Evolutionary conservation across 2,329 filamentous ascomycete species (phyloP).

Genomic region (Pseudogymnoascus sp.): DNA sequence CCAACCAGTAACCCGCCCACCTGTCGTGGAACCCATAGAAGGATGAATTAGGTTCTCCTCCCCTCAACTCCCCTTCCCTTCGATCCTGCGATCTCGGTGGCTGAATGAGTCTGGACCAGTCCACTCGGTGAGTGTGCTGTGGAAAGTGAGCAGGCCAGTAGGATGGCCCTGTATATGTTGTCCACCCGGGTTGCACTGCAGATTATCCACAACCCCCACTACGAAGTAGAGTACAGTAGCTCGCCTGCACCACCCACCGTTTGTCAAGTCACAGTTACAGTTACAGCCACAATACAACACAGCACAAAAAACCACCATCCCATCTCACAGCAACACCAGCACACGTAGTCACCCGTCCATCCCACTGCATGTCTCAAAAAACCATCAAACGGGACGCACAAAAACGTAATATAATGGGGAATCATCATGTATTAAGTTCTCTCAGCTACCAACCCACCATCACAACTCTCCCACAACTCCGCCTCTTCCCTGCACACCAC

Average conservation of each 20-base stretch:
- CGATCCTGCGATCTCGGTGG: not conserved
- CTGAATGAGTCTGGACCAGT: not conserved
- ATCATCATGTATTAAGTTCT: not conserved
- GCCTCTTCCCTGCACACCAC: not conserved
- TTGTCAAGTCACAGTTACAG: too few relatives aligned
- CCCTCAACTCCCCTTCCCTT: not conserved
- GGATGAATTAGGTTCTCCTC: not conserved
- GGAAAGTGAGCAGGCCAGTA: not conserved
- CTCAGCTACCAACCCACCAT: not conserved
- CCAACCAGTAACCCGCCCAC: not conserved
- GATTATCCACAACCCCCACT: not conserved
- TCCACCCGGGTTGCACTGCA: not conserved
- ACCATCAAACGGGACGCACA: not conserved
- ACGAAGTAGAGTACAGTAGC: not conserved
- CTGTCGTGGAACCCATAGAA: not conserved
- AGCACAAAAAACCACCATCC: not conserved
- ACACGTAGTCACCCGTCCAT: not conserved
- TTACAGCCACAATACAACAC: not conserved
- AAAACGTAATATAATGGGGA: not conserved
- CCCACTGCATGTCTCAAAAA: not conserved
- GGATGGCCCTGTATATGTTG: not conserved
- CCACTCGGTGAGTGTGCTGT: not conserved
- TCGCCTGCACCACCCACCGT: not conserved
- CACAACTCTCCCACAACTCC: not conserved
- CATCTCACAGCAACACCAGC: not conserved